Percentiles rank a stretch among this genome's conserved stretches.
phyloP scores from a whole-genome alignment of 306 rosid genomes.

The Carpinus fangiana region DNA sequence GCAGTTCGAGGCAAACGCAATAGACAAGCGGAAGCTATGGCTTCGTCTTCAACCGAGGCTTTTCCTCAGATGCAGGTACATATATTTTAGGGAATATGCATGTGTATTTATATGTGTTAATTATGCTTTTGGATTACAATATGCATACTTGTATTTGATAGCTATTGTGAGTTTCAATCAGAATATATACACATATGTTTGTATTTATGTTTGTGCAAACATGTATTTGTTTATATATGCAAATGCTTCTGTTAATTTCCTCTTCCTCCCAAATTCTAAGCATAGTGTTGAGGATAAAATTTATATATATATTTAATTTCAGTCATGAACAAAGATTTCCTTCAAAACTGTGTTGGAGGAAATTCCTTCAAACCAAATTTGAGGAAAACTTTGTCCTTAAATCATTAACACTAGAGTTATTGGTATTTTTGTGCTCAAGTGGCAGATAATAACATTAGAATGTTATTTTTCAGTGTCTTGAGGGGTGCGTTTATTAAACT shows the following conservation, averaged over 20 bases:
- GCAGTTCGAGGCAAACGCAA: neutral
- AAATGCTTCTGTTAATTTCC: neutral
- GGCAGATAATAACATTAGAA: no score
- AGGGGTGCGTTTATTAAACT: no score
- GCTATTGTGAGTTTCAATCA: neutral
- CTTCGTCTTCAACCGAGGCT: slow-evolving; percentile 51
- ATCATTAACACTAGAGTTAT: no score
- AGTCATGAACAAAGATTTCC: no score
- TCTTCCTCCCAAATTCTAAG: no score
- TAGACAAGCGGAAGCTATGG: slow-evolving; percentile 35
- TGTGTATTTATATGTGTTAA: neutral
- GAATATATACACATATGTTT: neutral
- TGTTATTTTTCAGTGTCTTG: no score
- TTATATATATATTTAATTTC: no score
- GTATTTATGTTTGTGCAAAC: neutral
- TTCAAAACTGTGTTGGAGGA: no score
- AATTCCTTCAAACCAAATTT: no score
- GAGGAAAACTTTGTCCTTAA: no score
- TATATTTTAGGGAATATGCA: neutral
- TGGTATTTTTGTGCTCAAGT: no score
- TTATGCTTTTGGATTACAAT: neutral
- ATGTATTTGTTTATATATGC: neutral
- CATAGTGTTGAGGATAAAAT: no score
- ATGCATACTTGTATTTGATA: neutral
- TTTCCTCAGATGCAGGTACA: slow-evolving; percentile 53